These are phyloP conservation scores for Trichoderma afroharzianum DNA, from an alignment of 2,329 filamentous ascomycete genomes.

Conservation along the genomic window DNA sequence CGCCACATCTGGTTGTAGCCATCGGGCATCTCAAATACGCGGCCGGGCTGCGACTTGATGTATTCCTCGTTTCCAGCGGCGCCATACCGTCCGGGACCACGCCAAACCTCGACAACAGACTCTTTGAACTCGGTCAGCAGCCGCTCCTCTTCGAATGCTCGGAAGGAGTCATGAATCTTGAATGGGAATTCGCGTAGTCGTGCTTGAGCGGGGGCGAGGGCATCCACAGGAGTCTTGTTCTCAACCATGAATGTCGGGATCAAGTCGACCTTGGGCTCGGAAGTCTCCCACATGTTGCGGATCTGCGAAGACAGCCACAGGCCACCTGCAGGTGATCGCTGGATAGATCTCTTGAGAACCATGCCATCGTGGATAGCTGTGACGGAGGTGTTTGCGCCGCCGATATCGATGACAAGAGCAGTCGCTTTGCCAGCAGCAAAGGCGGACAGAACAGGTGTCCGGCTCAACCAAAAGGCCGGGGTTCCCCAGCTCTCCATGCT, in stretches of 20 bases:
- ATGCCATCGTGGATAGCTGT: constrained; percentile 93
- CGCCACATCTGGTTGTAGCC: constrained; percentile 95
- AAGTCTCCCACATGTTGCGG: constrained; percentile 70
- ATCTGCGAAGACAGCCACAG: constrained; percentile 89
- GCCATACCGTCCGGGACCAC: constrained; percentile 66
- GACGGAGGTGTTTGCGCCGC: constrained; percentile 82
- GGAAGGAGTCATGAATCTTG: constrained; percentile 66
- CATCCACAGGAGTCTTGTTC: constrained; percentile 85
- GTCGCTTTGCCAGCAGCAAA: constrained; percentile 93
- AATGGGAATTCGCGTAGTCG: constrained; percentile 67
- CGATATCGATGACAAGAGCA: constrained; percentile 87
- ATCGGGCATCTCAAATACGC: constrained; percentile 95
- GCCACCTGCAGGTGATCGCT: constrained; percentile 80
- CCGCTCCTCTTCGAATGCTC: constrained; percentile 82
- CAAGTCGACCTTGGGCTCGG: constrained; percentile 67
- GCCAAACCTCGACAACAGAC: constrained; percentile 92
- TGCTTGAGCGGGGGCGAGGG: constrained; percentile 73
- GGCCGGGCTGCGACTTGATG: constrained; percentile 67
- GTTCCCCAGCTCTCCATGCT: constrained; percentile 97
- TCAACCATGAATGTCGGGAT: constrained; percentile 84
- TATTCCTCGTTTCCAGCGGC: constrained; percentile 71
- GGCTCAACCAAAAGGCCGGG: constrained; percentile 89
- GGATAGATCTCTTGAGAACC: constrained; percentile 84
- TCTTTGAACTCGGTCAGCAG: constrained; percentile 97
- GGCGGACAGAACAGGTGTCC: constrained; percentile 82